Percentiles rank a stretch among this genome's conserved stretches.
These are phyloP conservation scores for Lavandula angustifolia DNA, from an alignment of 257 asterid genomes.

Conservation along the genomic window DNA sequence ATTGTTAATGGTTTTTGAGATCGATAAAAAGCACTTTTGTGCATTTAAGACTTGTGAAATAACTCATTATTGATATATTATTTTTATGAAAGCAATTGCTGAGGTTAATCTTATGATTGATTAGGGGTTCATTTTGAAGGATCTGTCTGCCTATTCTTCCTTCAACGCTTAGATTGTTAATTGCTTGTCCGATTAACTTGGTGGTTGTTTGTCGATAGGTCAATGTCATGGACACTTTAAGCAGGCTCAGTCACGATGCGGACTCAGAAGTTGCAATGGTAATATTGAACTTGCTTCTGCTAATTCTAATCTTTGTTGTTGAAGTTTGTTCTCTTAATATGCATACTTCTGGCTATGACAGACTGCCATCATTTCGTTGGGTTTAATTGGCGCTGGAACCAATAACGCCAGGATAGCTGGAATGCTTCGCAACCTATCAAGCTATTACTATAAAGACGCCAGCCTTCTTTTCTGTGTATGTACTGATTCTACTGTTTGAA, in stretches of 20 bases:
- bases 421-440: slow-evolving; percentile 94
- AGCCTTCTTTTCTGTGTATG: slow-evolving; percentile 91
- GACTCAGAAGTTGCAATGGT: slow-evolving; percentile 99
- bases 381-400: slow-evolving; percentile 98
- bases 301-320: not conserved
- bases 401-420: slow-evolving; percentile 99
- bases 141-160: not conserved
- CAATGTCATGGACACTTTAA: slow-evolving; percentile 97
- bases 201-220: slow-evolving; percentile 54
- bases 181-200: slow-evolving; percentile 27
- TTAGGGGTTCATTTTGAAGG: not conserved
- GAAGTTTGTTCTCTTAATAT: slow-evolving; percentile 2
- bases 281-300: slow-evolving; percentile 16
- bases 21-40: not conserved
- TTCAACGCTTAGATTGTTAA: not conserved
- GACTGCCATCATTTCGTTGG: slow-evolving; percentile 91
- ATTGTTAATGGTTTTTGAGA: not conserved
- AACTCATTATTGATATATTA: not conserved
- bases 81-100: slow-evolving; percentile 7
- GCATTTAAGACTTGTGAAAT: not conserved
- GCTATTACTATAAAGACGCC: slow-evolving; percentile 96
- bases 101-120: not conserved
- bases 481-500: slow-evolving; percentile 22
- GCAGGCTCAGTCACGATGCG: slow-evolving; percentile 98
- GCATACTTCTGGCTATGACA: slow-evolving; percentile 34